Percentiles rank a stretch among this genome's conserved stretches.
Conservation (phyloP, 805 yeast species). For the Candida montana region DNA sequence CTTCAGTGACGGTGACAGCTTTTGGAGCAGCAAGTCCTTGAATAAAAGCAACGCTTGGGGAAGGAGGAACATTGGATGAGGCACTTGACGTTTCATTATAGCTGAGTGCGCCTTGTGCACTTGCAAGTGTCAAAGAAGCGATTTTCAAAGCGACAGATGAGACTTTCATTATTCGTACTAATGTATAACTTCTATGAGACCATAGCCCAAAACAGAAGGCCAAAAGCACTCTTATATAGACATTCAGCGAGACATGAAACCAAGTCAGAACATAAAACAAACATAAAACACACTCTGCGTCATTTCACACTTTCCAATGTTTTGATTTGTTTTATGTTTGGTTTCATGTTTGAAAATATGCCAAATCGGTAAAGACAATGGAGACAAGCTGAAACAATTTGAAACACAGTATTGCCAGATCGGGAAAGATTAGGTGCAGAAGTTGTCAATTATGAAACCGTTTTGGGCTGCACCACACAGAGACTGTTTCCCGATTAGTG, state of each 20-base stretch:
- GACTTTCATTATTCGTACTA: not conserved
- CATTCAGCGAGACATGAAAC: no score
- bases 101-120: not conserved
- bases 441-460: no score
- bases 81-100: not conserved
- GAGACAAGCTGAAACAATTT: not conserved
- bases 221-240: no score
- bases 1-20: slow-evolving; percentile 20
- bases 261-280: no score
- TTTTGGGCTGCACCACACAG: no score
- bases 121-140: not conserved
- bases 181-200: not conserved
- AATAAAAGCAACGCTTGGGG: not conserved
- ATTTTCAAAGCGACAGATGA: not conserved
- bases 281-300: no score
- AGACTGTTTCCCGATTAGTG: no score
- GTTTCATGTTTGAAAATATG: not conserved
- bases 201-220: not conserved
- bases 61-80: not conserved
- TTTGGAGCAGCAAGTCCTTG: not conserved
- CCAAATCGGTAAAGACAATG: not conserved
- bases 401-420: not conserved
- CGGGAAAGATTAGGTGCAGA: no score
- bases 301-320: no score
- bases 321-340: no score